phyloP scores from a whole-genome alignment of 169 alveolate species.

The Amoebophrya sp. region DNA sequence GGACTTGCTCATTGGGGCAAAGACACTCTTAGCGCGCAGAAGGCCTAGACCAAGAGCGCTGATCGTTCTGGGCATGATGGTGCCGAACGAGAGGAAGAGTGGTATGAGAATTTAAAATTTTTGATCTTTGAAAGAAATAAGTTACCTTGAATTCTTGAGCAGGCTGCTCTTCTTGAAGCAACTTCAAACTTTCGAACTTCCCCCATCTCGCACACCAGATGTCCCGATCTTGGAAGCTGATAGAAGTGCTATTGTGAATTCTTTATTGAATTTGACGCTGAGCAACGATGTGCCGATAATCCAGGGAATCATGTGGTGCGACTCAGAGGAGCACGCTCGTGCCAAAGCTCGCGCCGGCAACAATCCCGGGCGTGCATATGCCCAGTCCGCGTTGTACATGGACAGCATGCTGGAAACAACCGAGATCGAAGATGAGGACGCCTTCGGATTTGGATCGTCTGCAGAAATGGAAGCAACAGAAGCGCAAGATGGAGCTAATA shows the following conservation, averaged over 20 bases:
- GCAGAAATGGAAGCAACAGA: too few relatives aligned
- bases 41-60: not conserved
- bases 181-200: too few relatives aligned
- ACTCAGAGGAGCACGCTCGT: not conserved
- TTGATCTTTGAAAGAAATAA: too few relatives aligned
- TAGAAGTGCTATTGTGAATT: not conserved
- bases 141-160: too few relatives aligned
- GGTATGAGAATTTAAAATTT: too few relatives aligned
- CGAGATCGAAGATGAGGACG: too few relatives aligned
- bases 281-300: not conserved
- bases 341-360: not conserved
- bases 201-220: too few relatives aligned
- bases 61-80: not conserved
- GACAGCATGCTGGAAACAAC: not conserved
- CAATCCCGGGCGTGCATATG: not conserved
- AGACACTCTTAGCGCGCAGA: not conserved
- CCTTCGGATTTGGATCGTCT: too few relatives aligned
- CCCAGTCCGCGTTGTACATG: not conserved
- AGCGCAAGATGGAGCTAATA: too few relatives aligned
- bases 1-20: not conserved
- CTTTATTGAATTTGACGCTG: not conserved
- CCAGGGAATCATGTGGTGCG: not conserved
- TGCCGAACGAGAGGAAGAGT: not conserved
- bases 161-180: too few relatives aligned
- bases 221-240: not conserved